These are phyloP conservation scores for Hortiboletus rubellus DNA, from an alignment of 1,284 basidiomycete species.

Conservation along the genomic window DNA sequence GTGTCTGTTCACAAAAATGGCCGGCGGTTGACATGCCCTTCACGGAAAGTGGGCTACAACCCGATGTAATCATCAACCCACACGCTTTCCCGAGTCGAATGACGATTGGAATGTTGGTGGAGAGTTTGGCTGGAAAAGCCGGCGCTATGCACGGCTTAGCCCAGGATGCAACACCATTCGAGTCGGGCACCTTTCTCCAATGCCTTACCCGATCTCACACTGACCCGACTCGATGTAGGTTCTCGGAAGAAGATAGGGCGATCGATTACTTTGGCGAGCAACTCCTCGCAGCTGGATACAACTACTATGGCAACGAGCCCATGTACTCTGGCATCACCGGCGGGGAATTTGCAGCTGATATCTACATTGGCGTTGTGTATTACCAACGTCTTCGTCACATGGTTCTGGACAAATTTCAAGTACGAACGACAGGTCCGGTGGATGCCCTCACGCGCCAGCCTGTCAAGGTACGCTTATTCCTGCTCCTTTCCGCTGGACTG, in stretches of 20 bases:
- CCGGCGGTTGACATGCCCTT: slow-evolving; percentile 99
- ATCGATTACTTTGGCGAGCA: slow-evolving; percentile 98
- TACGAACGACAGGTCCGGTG: slow-evolving; percentile 96
- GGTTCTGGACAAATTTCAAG: slow-evolving; percentile 99
- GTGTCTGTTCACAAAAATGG: slow-evolving; percentile 99
- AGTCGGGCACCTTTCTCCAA: slow-evolving; percentile 49
- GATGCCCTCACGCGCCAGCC: slow-evolving; percentile 96
- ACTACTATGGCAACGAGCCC: slow-evolving; percentile 98
- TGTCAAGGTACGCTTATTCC: slow-evolving; percentile 71
- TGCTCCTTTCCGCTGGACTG: neutral
- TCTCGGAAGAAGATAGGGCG: slow-evolving; percentile 94
- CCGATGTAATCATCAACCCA: slow-evolving; percentile 99
- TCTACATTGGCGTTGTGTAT: slow-evolving; percentile 98
- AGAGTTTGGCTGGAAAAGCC: slow-evolving; percentile 98
- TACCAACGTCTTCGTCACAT: slow-evolving; percentile 99
- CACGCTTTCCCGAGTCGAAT: slow-evolving; percentile 99
- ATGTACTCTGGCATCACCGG: slow-evolving; percentile 99
- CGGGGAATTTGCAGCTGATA: slow-evolving; percentile 97
- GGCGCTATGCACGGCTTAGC: slow-evolving; percentile 98
- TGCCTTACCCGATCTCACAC: neutral
- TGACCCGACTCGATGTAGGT: slow-evolving; percentile 50
- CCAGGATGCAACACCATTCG: slow-evolving; percentile 98
- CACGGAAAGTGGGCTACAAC: slow-evolving; percentile 97
- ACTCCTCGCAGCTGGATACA: slow-evolving; percentile 92
- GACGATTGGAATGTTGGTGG: slow-evolving; percentile 99